phyloP scores from a whole-genome alignment of 768 basidiomycete species.

The Naganishia vaughanmartiniae region DNA sequence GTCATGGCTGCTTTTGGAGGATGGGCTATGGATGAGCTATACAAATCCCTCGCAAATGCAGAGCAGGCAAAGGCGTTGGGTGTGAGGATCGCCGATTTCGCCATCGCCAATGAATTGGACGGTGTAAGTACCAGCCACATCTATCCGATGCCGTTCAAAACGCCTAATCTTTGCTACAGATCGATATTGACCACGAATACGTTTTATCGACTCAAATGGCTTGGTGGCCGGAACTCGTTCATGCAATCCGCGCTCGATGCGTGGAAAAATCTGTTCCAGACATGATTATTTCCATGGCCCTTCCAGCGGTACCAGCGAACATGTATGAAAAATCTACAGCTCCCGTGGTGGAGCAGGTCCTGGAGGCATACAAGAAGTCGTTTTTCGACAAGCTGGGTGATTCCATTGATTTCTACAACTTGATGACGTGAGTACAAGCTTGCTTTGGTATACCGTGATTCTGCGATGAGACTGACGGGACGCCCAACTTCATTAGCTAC shows the following conservation, averaged over 20 bases:
- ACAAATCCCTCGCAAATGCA: background rate
- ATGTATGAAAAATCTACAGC: too few species aligned
- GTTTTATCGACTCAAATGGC: background rate
- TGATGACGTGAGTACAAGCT: background rate
- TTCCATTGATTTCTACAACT: background rate
- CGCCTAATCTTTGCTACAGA: background rate
- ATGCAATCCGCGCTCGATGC: background rate
- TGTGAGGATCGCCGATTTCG: background rate
- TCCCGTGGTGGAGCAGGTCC: too few species aligned
- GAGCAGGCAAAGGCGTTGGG: background rate
- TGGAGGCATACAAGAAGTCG: too few species aligned
- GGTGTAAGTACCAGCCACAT: background rate
- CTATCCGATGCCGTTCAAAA: too few species aligned
- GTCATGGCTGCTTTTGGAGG: slow-evolving; percentile 4
- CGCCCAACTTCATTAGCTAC: background rate
- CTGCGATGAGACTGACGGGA: too few species aligned
- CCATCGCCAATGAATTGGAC: slow-evolving; percentile 1
- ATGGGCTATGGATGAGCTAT: background rate
- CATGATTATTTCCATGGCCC: background rate
- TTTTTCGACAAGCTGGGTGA: background rate
- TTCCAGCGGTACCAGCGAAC: background rate
- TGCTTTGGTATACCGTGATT: background rate
- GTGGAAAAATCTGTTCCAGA: background rate
- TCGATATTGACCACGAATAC: slow-evolving; percentile 12
- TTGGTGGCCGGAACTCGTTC: background rate